A percentile compares a stretch with the other conserved stretches of the same genome.
Evolutionary conservation across 129 eudicot genomes (phyloP).

Genomic region (Apium graveolens): DNA sequence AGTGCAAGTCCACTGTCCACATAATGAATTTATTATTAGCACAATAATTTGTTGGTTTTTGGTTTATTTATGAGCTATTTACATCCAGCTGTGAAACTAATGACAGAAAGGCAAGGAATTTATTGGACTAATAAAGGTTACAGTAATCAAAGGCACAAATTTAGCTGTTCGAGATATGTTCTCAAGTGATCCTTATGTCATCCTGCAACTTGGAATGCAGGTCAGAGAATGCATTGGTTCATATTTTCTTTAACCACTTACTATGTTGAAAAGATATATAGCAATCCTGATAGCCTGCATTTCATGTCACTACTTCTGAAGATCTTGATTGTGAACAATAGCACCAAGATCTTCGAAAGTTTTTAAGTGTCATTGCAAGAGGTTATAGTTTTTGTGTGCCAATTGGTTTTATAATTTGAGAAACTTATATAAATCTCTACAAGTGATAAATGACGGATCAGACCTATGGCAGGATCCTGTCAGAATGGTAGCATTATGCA

Average conservation of each 20-base stretch:
- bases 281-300: background rate
- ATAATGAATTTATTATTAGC: background rate
- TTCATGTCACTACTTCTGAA: background rate
- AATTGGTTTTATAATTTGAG: background rate
- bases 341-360: background rate
- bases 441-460: background rate
- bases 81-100: slow-evolving; percentile 18
- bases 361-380: background rate
- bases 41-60: slow-evolving; percentile 7
- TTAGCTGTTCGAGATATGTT: slow-evolving; percentile 91
- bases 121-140: slow-evolving; percentile 75
- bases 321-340: background rate
- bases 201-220: slow-evolving; percentile 77
- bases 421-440: background rate
- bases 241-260: background rate
- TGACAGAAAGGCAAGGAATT: slow-evolving; percentile 84
- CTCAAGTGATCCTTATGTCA: slow-evolving; percentile 94
- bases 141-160: slow-evolving; percentile 72
- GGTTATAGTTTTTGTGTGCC: background rate
- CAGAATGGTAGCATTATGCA: background rate
- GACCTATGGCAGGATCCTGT: background rate
- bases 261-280: background rate
- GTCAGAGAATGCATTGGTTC: slow-evolving; percentile 24
- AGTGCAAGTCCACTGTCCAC: background rate
- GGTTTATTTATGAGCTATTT: slow-evolving; percentile 4